These are phyloP conservation scores for Podila verticillata DNA, from an alignment of 192 early-diverging fungal genomes.

Conservation along the genomic window DNA sequence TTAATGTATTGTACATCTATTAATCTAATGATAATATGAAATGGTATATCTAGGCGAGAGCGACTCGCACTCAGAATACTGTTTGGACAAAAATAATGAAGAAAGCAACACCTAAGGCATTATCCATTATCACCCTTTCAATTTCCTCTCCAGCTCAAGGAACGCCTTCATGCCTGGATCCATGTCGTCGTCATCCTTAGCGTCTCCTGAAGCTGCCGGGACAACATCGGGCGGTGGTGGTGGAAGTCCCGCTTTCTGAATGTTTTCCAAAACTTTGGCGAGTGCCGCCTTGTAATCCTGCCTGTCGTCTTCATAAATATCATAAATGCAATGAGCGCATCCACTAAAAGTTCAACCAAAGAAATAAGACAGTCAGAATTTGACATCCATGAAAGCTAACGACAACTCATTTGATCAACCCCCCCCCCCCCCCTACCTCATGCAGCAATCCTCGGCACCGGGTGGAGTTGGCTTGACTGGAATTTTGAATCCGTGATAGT, in stretches of 20 bases:
- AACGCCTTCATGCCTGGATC: constrained; percentile 65
- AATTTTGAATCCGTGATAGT: constrained; percentile 36
- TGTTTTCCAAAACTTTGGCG: constrained; percentile 18
- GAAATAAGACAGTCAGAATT: background rate
- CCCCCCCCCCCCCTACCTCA: constrained; percentile 51
- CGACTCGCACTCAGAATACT: too few species aligned
- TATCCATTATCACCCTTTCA: constrained; percentile 37
- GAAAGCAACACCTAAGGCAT: background rate
- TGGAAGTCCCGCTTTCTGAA: constrained; percentile 31
- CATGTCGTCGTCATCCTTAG: constrained; percentile 50
- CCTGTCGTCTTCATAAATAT: constrained; percentile 45
- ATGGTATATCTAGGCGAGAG: too few species aligned
- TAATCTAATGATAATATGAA: background rate
- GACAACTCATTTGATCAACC: too few species aligned
- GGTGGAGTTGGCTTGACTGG: constrained; percentile 39
- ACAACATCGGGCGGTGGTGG: constrained; percentile 17
- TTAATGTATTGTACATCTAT: background rate
- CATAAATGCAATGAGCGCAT: constrained; percentile 45
- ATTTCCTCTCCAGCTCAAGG: constrained; percentile 56
- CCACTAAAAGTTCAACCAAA: constrained; percentile 16
- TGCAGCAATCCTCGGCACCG: constrained; percentile 46
- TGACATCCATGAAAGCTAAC: background rate
- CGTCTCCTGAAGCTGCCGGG: background rate
- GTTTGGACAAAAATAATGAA: background rate
- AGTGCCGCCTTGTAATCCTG: constrained; percentile 33